Percentiles rank a stretch among this genome's conserved stretches.
Conservation (phyloP, 1,284 basidiomycete species). For the Ustilago loliicola region DNA sequence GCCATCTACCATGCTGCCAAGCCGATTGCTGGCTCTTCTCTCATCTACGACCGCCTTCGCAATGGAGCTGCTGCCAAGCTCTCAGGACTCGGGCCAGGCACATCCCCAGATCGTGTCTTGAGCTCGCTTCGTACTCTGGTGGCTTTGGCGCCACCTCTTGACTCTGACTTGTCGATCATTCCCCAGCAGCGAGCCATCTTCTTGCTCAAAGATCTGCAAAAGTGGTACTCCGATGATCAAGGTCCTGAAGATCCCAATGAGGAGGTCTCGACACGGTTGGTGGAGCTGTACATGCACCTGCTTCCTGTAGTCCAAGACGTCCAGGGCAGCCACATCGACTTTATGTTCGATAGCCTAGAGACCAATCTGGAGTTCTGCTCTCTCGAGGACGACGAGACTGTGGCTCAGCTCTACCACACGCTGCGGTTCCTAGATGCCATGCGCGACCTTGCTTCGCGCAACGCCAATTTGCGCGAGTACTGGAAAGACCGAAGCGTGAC, state of each 20-base stretch:
- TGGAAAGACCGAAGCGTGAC: slow-evolving; percentile 78
- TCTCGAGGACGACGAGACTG: slow-evolving; percentile 76
- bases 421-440: slow-evolving; percentile 79
- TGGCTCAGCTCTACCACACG: slow-evolving; percentile 79
- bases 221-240: slow-evolving; percentile 83
- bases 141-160: slow-evolving; percentile 81
- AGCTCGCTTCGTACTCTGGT: slow-evolving; percentile 79
- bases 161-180: slow-evolving; percentile 83
- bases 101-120: slow-evolving; percentile 80
- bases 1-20: slow-evolving; percentile 55
- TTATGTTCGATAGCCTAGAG: slow-evolving; percentile 90
- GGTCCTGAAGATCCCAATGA: slow-evolving; percentile 74
- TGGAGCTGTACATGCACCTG: slow-evolving; percentile 81
- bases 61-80: slow-evolving; percentile 89
- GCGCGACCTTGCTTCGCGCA: slow-evolving; percentile 79
- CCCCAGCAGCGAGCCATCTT: slow-evolving; percentile 89
- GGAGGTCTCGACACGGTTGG: slow-evolving; percentile 82
- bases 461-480: slow-evolving; percentile 78
- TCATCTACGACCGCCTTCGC: slow-evolving; percentile 82
- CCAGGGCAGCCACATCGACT: slow-evolving; percentile 88
- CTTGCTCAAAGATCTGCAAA: slow-evolving; percentile 85
- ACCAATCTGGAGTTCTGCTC: slow-evolving; percentile 83
- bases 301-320: slow-evolving; percentile 90
- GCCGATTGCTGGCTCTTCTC: slow-evolving; percentile 60
- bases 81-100: slow-evolving; percentile 77